A percentile compares a stretch with the other conserved stretches of the same genome.
phyloP scores from a whole-genome alignment of 1,284 basidiomycete species.

The Rhodotorula sp. region DNA sequence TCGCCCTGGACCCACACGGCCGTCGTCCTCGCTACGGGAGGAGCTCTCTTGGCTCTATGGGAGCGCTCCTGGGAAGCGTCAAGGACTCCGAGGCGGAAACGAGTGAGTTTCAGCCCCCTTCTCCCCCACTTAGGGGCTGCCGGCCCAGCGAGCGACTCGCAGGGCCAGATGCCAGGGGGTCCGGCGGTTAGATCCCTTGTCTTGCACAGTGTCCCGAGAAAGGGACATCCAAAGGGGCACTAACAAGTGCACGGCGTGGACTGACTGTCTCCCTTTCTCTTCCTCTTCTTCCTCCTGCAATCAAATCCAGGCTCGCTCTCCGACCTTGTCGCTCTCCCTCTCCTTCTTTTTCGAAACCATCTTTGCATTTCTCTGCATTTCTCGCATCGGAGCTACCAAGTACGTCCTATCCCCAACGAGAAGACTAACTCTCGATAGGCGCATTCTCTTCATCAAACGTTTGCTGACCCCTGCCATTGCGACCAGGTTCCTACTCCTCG shows the following conservation, averaged over 20 bases:
- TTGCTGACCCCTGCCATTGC: too few relatives aligned
- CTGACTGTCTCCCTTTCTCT: too few relatives aligned
- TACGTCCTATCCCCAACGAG: neutral
- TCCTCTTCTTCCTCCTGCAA: too few relatives aligned
- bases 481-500: constrained; percentile 33
- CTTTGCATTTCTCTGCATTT: constrained; percentile 24
- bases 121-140: neutral
- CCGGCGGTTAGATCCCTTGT: too few relatives aligned
- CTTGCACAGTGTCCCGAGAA: too few relatives aligned
- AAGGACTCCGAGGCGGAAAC: constrained; percentile 23
- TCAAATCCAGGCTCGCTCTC: neutral
- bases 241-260: too few relatives aligned
- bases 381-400: constrained; percentile 9
- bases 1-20: constrained; percentile 26
- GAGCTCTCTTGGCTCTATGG: constrained; percentile 18
- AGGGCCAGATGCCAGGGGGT: neutral
- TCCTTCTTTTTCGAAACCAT: constrained; percentile 27
- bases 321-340: constrained; percentile 14
- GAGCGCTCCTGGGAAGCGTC: constrained; percentile 28
- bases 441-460: too few relatives aligned
- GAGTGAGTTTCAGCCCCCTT: constrained; percentile 15
- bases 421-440: neutral
- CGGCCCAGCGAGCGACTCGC: neutral
- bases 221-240: too few relatives aligned
- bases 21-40: constrained; percentile 22